Evolutionary conservation across 257 asterid species (phyloP), one percentile per base, ranked within the genome.

Genomic region (Fraxinus americana): DNA sequence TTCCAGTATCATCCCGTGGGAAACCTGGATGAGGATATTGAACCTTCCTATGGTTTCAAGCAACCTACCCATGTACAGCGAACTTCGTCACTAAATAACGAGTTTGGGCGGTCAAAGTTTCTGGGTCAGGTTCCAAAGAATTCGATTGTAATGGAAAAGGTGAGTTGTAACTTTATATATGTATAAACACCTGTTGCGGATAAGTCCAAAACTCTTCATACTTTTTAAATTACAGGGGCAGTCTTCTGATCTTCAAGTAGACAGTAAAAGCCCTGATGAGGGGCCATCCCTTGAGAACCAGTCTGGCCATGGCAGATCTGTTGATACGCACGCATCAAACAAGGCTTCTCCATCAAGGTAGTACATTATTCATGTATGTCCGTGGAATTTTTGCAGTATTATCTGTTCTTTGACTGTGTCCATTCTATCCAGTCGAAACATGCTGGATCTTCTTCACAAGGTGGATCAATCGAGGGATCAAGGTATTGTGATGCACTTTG

Each of bases 1-100:
- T 94, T 92, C 87, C 98, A 90, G 75, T 86, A 86, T 83, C 97
- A 92, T 85, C 97, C 98, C 83, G 80, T 90, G 98, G 99, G 97
- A 70, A 91, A 91, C 85, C 72, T 86, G 87, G 92, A 86, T 75
- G 94, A 88, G 77, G 87, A 87, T 79, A 84, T 63, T 66, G 95
- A 83, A 67, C 83, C 83, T 82, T 39, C 84, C 38, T 67, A 76
- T 81, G 92, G 82, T 34, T 73, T 77, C 78, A 89, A 86, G 83
- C 93, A 88, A 75, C 86, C 89, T 67, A 79, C 82, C 59, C 90
- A 78, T 75, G 70, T 81, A 67, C 89, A 81, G 77, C 78, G 81
- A 72, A 75, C 76, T 67, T 16, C 82, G 54, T 79, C 65, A 81
- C 90, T 85, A 78, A 86, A 82, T 79, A 73, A 83, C 76, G 90